Evolutionary conservation across 805 yeast genomes (phyloP).

Genomic region (Lipomyces japonicus): DNA sequence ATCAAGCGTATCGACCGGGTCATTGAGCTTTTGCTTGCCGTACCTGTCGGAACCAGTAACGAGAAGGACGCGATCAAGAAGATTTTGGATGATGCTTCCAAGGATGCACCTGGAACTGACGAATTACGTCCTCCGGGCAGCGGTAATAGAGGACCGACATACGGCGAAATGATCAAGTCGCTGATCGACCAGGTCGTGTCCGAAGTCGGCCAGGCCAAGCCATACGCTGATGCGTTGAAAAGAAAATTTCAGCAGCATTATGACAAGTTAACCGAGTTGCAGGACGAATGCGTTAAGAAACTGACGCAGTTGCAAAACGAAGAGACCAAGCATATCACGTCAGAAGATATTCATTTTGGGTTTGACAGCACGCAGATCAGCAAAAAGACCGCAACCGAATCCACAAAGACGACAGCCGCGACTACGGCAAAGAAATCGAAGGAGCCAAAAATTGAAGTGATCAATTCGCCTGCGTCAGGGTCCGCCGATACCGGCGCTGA

Average conservation of each 20-base stretch:
- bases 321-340: conserved; percentile 69
- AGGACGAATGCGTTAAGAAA: conserved; percentile 61
- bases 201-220: conserved; percentile 52
- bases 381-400: conserved; percentile 41
- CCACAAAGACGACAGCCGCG: conserved; percentile 35
- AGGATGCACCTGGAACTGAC: conserved; percentile 29
- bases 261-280: conserved; percentile 62
- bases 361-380: conserved; percentile 82
- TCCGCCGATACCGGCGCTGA: conserved; percentile 12
- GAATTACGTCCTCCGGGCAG: conserved; percentile 4
- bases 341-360: conserved; percentile 89
- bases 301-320: conserved; percentile 65
- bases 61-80: conserved; percentile 2
- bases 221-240: conserved; percentile 36
- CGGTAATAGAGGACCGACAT: conserved; percentile 45
- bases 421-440: conserved; percentile 34
- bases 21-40: conserved; percentile 43
- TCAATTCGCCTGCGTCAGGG: conserved; percentile 32
- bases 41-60: conserved; percentile 5
- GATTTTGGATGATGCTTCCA: conserved; percentile 22
- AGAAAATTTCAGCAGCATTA: conserved; percentile 56
- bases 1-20: conserved; percentile 69
- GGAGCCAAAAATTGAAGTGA: conserved; percentile 37
- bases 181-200: conserved; percentile 70
- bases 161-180: conserved; percentile 90